phyloP scores from a whole-genome alignment of 2,329 filamentous ascomycete species.

The Pseudovirgaria hyperparasitica region DNA sequence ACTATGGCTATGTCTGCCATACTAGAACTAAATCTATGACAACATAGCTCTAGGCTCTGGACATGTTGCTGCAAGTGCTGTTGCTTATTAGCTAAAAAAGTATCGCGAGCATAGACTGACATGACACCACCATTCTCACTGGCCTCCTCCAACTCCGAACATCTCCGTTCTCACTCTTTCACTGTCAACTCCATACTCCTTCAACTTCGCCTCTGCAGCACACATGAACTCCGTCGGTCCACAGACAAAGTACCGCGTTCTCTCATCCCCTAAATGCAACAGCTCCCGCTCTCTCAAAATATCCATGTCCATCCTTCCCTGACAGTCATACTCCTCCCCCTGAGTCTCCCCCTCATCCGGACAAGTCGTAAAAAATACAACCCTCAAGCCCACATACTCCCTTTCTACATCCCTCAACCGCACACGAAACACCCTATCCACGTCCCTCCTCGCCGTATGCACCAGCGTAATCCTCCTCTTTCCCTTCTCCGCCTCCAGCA shows the following conservation, averaged over 20 bases:
- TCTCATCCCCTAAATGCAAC: constrained; percentile 42
- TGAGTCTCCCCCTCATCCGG: constrained; percentile 30
- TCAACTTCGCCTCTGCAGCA: constrained; percentile 40
- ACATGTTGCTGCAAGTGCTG: too few relatives aligned
- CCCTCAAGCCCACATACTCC: constrained; percentile 34
- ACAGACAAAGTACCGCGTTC: constrained; percentile 58
- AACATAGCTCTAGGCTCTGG: too few relatives aligned
- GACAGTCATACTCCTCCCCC: constrained; percentile 47
- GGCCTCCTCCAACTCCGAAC: constrained; percentile 36
- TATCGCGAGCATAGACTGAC: too few relatives aligned
- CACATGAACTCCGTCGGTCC: constrained; percentile 61
- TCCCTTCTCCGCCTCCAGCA: constrained; percentile 28
- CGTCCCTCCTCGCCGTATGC: constrained; percentile 43
- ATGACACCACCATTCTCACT: too few relatives aligned
- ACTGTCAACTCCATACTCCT: constrained; percentile 41
- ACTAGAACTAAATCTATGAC: too few relatives aligned
- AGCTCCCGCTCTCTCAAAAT: constrained; percentile 39
- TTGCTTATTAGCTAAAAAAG: too few relatives aligned
- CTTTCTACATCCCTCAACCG: constrained; percentile 34
- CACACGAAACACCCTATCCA: constrained; percentile 41
- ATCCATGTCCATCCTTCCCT: constrained; percentile 46
- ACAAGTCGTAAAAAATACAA: constrained; percentile 46
- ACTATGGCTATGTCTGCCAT: too few relatives aligned
- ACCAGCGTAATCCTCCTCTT: constrained; percentile 47
- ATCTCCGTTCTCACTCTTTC: constrained; percentile 53